Evolutionary conservation across 176 grass and related monocot genomes (phyloP), one percentile per base, ranked within the genome.

Genomic region (Zea luxurians): DNA sequence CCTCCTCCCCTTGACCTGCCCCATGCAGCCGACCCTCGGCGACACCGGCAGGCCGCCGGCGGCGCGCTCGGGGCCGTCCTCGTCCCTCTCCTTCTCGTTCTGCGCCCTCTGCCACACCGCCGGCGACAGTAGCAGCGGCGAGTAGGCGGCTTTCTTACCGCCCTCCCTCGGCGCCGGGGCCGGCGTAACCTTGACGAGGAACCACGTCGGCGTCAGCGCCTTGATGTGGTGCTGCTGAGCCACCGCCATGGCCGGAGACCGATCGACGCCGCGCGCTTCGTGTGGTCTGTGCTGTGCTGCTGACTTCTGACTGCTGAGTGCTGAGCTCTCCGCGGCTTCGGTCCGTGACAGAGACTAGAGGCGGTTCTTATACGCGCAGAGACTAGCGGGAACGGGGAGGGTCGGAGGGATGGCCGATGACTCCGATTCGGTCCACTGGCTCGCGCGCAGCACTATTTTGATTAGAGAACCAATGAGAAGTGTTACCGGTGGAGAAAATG

Each of bases 11-110:
- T 88, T 88, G 70, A 88, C 64, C 69, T 88, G 75, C 70, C 86
- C 86, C 86, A 83, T 75, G 81, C 76, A 88, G 70, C 45, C 45
- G 81, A 88, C 83, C 86, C 81, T 88, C 54, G 86, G 86, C 18
- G 86, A 88, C 63, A 37, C 76, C 45, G 81, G 86, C 11, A 71
- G 44, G 52, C n/a, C 6, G 1, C 13, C 27, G 2, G 9, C 41
- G 27, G 1, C 38, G 71, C 35, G 68, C 37, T 65, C 60, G 49
- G 12, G 5, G 17, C 27, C 43, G 10, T 9, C 52, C 20, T 16
- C 38, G 4, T 16, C 8, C 68, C 66, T 74, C 17, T 71, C 75
- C 53, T 36, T 77, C 40, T 20, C 74, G 73, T 59, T 10, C 66
- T 76, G 83, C 70, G 52, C 62, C 42, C 34, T 76, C 48, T 53